phyloP scores from a whole-genome alignment of 805 yeast species.

The Dipodascus albidus region DNA sequence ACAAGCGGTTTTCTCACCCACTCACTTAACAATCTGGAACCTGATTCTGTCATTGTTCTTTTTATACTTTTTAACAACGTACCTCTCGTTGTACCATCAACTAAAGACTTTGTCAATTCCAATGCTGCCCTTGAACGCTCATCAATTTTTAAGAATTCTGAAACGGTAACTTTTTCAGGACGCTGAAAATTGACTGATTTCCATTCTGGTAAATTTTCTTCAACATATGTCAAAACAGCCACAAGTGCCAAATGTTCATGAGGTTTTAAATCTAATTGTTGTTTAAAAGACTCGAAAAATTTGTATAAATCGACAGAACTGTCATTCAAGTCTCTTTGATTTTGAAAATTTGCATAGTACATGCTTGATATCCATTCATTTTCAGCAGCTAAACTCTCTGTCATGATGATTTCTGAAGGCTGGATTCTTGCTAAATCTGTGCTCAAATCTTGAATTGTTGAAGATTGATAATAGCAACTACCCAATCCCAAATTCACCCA shows the following conservation, averaged over 20 bases:
- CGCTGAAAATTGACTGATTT: slow-evolving; percentile 48
- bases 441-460: slow-evolving; percentile 45
- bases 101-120: slow-evolving; percentile 40
- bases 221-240: slow-evolving; percentile 54
- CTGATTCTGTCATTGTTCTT: slow-evolving; percentile 70
- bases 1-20: slow-evolving; percentile 80
- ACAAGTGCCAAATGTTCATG: slow-evolving; percentile 49
- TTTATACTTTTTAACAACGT: slow-evolving; percentile 60
- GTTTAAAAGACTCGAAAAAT: slow-evolving; percentile 10
- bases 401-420: slow-evolving; percentile 68
- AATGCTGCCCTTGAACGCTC: slow-evolving; percentile 33
- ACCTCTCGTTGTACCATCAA: slow-evolving; percentile 49
- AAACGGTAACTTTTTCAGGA: slow-evolving; percentile 48
- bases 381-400: slow-evolving; percentile 16
- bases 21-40: slow-evolving; percentile 63
- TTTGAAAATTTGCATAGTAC: neutral
- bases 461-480: slow-evolving; percentile 55
- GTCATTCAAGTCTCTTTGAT: too few species aligned
- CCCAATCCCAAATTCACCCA: slow-evolving; percentile 92
- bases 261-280: slow-evolving; percentile 14
- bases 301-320: too few species aligned
- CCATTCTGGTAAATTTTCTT: slow-evolving; percentile 57
- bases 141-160: slow-evolving; percentile 62
- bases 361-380: neutral
- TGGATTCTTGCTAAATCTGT: slow-evolving; percentile 66